Evolutionary conservation across 2,329 filamentous ascomycete genomes (phyloP).

Genomic region (Dactylellina sp.): DNA sequence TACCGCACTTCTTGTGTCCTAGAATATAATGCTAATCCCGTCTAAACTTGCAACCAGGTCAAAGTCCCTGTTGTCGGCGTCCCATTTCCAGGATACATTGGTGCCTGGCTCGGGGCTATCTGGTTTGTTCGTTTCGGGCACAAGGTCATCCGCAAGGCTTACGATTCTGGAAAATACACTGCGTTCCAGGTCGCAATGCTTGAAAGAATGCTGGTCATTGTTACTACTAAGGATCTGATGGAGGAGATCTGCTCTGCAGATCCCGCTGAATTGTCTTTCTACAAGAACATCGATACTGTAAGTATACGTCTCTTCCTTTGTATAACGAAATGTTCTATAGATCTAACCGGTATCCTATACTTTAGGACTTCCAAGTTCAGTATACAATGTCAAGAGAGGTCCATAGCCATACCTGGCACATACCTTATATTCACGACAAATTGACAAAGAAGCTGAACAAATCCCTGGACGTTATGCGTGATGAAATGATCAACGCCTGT

Average conservation of each 20-base stretch:
- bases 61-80: conserved; percentile 51
- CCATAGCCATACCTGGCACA: conserved; percentile 45
- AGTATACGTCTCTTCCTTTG: not conserved
- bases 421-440: conserved; percentile 45
- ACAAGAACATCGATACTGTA: conserved; percentile 43
- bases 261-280: conserved; percentile 41
- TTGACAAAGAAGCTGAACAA: conserved; percentile 53
- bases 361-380: conserved; percentile 53
- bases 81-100: conserved; percentile 53
- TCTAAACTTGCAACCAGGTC: conserved; percentile 46
- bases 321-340: too few relatives aligned
- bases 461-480: conserved; percentile 42
- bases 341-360: too few relatives aligned
- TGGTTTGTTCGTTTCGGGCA: conserved; percentile 46
- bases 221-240: conserved; percentile 45
- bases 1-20: too few relatives aligned
- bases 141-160: conserved; percentile 38
- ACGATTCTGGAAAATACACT: conserved; percentile 38
- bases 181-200: conserved; percentile 54
- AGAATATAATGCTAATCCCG: not conserved
- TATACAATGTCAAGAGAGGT: conserved; percentile 54
- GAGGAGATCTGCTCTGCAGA: conserved; percentile 44
- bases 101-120: conserved; percentile 51
- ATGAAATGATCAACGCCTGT: conserved; percentile 50
- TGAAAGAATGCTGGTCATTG: conserved; percentile 50